A percentile compares a stretch with the other conserved stretches of the same genome.
Conservation (phyloP, 768 basidiomycete genomes). For the Termitomyces sp. region DNA sequence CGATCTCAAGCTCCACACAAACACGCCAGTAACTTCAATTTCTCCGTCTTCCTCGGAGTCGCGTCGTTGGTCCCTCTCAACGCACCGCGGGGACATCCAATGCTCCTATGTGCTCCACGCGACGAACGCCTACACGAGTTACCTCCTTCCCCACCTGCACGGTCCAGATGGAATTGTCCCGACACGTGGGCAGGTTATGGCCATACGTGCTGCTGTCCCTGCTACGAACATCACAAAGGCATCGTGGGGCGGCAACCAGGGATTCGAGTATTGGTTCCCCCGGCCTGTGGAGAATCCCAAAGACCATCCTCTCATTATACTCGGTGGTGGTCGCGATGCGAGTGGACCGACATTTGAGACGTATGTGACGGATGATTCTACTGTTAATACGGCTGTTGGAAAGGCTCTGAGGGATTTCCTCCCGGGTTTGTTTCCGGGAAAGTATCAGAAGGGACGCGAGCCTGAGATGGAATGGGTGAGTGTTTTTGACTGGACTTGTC, state of each 20-base stretch:
- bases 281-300: constrained; percentile 36
- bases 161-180: constrained; percentile 60
- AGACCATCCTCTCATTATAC: constrained; percentile 54
- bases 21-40: constrained; percentile 62
- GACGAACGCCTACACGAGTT: constrained; percentile 79
- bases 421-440: constrained; percentile 51
- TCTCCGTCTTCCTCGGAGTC: constrained; percentile 8
- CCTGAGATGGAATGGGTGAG: constrained; percentile 83
- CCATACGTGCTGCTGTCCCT: constrained; percentile 35
- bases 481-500: neutral
- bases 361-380: constrained; percentile 58
- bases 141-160: constrained; percentile 66
- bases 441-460: constrained; percentile 43
- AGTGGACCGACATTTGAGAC: constrained; percentile 43
- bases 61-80: constrained; percentile 51
- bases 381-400: constrained; percentile 46
- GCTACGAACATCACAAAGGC: constrained; percentile 35
- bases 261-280: constrained; percentile 81
- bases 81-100: constrained; percentile 58
- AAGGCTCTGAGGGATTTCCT: constrained; percentile 53
- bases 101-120: constrained; percentile 79
- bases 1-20: constrained; percentile 61
- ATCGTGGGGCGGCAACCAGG: constrained; percentile 49
- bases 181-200: constrained; percentile 66
- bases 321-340: constrained; percentile 62